Evolutionary conservation across 1,284 basidiomycete genomes (phyloP), one percentile per base, ranked within the genome.

Genomic region (Trichosporon ovoides): DNA sequence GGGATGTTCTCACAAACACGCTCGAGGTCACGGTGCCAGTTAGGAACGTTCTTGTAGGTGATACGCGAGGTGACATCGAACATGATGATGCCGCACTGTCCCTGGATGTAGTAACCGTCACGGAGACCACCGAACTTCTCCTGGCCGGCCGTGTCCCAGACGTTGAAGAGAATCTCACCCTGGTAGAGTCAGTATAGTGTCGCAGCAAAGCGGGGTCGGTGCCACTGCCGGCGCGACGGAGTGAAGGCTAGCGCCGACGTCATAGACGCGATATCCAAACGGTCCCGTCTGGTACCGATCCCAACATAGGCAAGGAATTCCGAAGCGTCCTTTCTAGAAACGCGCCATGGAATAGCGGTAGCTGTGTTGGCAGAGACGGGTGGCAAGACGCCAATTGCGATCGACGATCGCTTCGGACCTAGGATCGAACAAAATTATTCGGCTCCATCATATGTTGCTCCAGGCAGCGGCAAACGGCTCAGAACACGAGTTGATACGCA

Each of bases 31-130:
- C 96, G 89, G 84, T 98, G 93, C 96, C 96, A 99, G 85, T 98
- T 99, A 71, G 96, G 96, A 40, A 99, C 96, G 80, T 98, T 98
- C 85, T 98, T 98, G 85, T 98, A 99, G 57, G 96, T 99, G 85
- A 98, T 99, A 73, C 96, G 88, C 57, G 94, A 95, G 61, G 96
- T 98, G 64, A 99, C 96, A 77, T 98, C 96, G 81, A 99, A 99
- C 96, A 99, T 98, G 86, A 98, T 98, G 83, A 98, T 98, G 76
- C 96, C 96, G 75, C 94, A 98, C 80, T 98, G 94, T 70, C 96
- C 96, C 80, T 96, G 93, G 77, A 97, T 96, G 81, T 97, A 97
- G 81, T 96, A 96, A 55, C 93, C 93, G 80, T 96, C 93, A 68
- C 94, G 90, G 64, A 97, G 88, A 75, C 93, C 93, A 82, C 94